Evolutionary conservation across 768 basidiomycete species (phyloP).

Genomic region (Plicaturopsis crispa): DNA sequence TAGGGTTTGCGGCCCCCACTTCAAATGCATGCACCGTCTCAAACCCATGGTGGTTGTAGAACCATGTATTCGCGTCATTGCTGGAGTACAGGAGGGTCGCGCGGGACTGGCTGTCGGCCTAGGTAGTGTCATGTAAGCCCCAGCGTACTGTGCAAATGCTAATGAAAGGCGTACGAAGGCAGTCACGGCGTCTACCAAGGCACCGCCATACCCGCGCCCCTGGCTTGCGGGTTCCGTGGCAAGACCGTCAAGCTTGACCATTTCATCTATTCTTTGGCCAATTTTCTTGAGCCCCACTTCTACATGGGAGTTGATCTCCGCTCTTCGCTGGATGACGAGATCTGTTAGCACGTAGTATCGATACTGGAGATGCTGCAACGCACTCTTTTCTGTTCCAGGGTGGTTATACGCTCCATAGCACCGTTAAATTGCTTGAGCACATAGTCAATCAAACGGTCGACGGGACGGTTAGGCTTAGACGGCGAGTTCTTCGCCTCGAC

Average conservation of each 20-base stretch:
- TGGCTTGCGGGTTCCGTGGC: slow-evolving; percentile 20
- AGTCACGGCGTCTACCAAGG: slow-evolving; percentile 18
- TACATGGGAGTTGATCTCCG: no score
- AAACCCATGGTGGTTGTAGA: slow-evolving; percentile 19
- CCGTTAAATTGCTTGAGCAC: neutral
- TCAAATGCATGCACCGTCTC: slow-evolving; percentile 13
- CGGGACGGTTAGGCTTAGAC: neutral
- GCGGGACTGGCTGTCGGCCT: slow-evolving; percentile 22
- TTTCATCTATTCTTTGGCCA: slow-evolving; percentile 17
- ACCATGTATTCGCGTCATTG: slow-evolving; percentile 13
- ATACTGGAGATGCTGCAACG: no score
- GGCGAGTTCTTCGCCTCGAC: neutral
- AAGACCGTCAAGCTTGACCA: slow-evolving; percentile 21
- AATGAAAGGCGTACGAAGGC: slow-evolving; percentile 13
- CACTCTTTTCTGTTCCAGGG: no score
- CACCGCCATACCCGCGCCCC: slow-evolving; percentile 22
- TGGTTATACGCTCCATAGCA: no score
- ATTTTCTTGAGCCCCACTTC: no score
- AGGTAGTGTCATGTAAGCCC: neutral
- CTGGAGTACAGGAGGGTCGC: slow-evolving; percentile 23
- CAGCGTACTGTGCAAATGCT: neutral
- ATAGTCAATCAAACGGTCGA: neutral
- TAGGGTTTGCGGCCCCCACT: slow-evolving; percentile 22
- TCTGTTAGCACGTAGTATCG: no score
- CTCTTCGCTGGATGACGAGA: no score